Conservation (phyloP, 805 yeast genomes). For the Kodamaea laetipori region DNA sequence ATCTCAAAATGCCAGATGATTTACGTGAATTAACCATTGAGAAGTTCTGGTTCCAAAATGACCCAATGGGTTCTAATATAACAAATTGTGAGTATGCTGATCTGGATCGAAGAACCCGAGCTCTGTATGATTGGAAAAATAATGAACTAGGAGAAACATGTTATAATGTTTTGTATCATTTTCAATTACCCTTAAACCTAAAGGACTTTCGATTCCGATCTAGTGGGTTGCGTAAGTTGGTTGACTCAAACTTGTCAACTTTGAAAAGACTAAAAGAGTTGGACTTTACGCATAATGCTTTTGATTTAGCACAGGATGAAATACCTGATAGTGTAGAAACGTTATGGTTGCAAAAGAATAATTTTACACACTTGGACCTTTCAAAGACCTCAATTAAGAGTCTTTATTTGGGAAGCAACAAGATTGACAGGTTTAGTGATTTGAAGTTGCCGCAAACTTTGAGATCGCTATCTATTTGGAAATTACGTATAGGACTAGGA, state of each 20-base stretch:
- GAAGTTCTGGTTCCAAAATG: neutral
- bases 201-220: neutral
- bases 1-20: neutral
- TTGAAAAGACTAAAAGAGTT: neutral
- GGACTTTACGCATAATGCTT: neutral
- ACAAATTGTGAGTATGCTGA: too few relatives aligned
- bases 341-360: neutral
- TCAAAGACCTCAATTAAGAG: neutral
- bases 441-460: neutral
- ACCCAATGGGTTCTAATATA: too few relatives aligned
- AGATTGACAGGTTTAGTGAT: neutral
- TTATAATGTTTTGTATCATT: neutral
- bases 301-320: neutral
- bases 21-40: neutral
- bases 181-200: neutral
- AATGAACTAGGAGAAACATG: neutral
- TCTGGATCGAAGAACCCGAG: too few relatives aligned
- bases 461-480: neutral
- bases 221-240: too few relatives aligned
- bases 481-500: too few relatives aligned
- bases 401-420: neutral
- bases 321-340: neutral
- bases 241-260: neutral
- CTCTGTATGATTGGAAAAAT: neutral
- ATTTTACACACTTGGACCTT: neutral